phyloP scores from a whole-genome alignment of 768 basidiomycete genomes.

The Erythrobasidium yunnanense region DNA sequence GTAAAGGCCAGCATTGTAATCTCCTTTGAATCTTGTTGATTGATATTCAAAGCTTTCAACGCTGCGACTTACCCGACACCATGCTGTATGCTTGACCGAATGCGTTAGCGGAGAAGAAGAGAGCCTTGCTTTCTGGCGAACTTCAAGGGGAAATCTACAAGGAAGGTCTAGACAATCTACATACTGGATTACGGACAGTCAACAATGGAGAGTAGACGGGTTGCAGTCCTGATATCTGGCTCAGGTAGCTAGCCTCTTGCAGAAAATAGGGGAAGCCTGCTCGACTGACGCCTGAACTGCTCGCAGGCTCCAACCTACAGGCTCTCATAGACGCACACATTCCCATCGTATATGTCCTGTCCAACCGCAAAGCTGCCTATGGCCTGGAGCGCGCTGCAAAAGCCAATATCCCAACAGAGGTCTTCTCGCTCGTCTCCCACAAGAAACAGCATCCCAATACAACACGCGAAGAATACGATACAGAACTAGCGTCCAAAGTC shows the following conservation, averaged over 20 bases:
- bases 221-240: constrained; percentile 18
- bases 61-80: too few relatives aligned
- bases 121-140: too few relatives aligned
- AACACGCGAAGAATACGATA: constrained; percentile 74
- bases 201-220: neutral
- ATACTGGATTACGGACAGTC: too few relatives aligned
- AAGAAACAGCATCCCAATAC: constrained; percentile 60
- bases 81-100: too few relatives aligned
- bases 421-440: constrained; percentile 74
- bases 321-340: constrained; percentile 80
- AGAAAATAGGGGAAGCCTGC: neutral
- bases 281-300: constrained; percentile 40
- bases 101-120: too few relatives aligned
- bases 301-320: constrained; percentile 92
- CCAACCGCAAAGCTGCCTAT: constrained; percentile 81
- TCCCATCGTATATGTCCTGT: constrained; percentile 68
- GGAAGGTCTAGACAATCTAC: too few relatives aligned
- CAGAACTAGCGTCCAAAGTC: constrained; percentile 57
- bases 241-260: neutral
- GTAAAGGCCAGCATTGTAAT: too few relatives aligned
- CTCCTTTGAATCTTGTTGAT: too few relatives aligned
- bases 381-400: constrained; percentile 69
- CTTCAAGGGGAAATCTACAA: too few relatives aligned
- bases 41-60: too few relatives aligned
- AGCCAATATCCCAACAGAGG: constrained; percentile 61